These are phyloP conservation scores for Mallotus repandus DNA, from an alignment of 441 rosid species.

Conservation along the genomic window DNA sequence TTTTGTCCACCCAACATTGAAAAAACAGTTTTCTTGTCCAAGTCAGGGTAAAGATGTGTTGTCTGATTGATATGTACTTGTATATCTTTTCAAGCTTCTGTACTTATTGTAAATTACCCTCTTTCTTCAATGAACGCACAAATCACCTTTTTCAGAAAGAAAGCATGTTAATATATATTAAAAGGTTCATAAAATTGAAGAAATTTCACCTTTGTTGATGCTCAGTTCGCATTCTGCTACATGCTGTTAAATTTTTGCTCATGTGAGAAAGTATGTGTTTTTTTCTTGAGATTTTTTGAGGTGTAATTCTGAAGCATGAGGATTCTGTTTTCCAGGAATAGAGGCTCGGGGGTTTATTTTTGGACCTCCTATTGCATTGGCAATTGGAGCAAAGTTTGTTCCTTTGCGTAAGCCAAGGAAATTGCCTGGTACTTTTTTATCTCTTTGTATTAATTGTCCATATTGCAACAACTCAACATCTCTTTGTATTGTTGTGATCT, in stretches of 20 bases:
- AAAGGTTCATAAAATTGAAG: background rate
- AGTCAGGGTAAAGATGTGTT: background rate
- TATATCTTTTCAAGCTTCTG: background rate
- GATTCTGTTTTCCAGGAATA: conserved; percentile 54
- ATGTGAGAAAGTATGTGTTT: background rate
- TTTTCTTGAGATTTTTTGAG: background rate
- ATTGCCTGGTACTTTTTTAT: conserved; percentile 62
- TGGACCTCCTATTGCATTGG: conserved; percentile 95
- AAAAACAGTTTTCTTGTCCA: background rate
- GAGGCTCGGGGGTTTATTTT: conserved; percentile 98
- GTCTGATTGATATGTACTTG: background rate
- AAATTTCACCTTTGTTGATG: background rate
- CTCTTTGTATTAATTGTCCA: conserved; percentile 1
- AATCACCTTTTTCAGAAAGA: background rate
- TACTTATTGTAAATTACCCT: background rate
- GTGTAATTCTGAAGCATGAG: conserved; percentile 5
- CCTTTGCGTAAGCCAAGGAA: conserved; percentile 90
- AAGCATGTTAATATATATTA: background rate
- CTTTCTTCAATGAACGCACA: too few species aligned
- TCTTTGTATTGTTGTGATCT: background rate
- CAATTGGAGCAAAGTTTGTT: conserved; percentile 95
- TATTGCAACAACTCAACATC: background rate
- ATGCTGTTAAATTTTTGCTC: background rate
- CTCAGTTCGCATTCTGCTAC: background rate
- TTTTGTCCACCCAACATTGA: background rate